Evolutionary conservation across 805 yeast species (phyloP).

Genomic region (Cyberlindnera sargentensis): DNA sequence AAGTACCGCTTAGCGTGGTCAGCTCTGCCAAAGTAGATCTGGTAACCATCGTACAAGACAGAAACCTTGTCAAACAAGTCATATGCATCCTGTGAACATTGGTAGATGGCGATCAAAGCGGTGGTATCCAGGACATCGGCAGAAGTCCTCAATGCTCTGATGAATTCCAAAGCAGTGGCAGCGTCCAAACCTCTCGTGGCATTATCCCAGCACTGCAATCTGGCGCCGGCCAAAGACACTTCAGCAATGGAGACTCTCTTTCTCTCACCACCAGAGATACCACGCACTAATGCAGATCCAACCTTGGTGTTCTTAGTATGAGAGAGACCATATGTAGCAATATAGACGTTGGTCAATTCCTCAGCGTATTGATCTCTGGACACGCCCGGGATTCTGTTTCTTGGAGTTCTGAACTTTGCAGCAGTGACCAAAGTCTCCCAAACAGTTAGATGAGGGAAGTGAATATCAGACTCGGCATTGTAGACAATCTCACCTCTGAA

Average conservation of each 20-base stretch:
- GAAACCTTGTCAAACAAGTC: slow-evolving; percentile 47
- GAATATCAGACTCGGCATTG: slow-evolving; percentile 54
- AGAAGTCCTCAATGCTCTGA: slow-evolving; percentile 44
- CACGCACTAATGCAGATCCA: slow-evolving; percentile 60
- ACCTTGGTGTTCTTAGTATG: slow-evolving; percentile 61
- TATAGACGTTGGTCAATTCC: slow-evolving; percentile 42
- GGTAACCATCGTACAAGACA: slow-evolving; percentile 49
- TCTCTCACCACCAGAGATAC: slow-evolving; percentile 72
- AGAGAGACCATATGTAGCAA: slow-evolving; percentile 45
- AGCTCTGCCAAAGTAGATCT: slow-evolving; percentile 45
- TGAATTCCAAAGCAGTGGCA: slow-evolving; percentile 55
- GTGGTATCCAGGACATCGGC: slow-evolving; percentile 42
- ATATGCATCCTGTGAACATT: slow-evolving; percentile 48
- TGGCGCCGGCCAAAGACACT: slow-evolving; percentile 42
- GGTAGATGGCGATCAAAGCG: slow-evolving; percentile 55
- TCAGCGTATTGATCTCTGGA: slow-evolving; percentile 40
- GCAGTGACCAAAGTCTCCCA: slow-evolving; percentile 52
- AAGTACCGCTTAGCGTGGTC: slow-evolving; percentile 41
- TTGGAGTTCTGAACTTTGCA: slow-evolving; percentile 48
- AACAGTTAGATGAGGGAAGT: slow-evolving; percentile 59
- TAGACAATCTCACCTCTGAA: slow-evolving; percentile 59
- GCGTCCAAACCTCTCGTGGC: slow-evolving; percentile 61
- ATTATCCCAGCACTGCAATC: slow-evolving; percentile 48
- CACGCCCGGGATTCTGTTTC: slow-evolving; percentile 47
- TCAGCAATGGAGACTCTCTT: slow-evolving; percentile 71